Evolutionary conservation across 2,329 filamentous ascomycete genomes (phyloP).

Genomic region (Neurospora sp.): DNA sequence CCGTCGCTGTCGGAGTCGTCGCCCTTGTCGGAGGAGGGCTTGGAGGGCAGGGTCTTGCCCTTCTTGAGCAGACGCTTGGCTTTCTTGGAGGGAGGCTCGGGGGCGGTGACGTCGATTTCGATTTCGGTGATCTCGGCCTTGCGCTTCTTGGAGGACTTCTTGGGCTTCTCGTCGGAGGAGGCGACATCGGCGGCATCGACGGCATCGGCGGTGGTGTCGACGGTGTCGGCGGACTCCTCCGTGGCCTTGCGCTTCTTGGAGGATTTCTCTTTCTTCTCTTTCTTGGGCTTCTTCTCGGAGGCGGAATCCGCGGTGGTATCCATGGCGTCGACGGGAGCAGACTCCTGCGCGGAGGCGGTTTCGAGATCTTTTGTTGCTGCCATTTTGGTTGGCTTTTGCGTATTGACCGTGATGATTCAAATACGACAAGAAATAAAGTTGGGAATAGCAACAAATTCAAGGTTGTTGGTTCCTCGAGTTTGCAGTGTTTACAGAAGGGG

Average conservation of each 20-base stretch:
- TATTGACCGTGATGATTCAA: not conserved
- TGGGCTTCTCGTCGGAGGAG: not conserved
- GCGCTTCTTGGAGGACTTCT: slow-evolving; percentile 50
- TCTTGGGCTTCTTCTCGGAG: slow-evolving; percentile 1
- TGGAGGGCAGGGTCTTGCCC: slow-evolving; percentile 48
- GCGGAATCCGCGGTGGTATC: slow-evolving; percentile 3
- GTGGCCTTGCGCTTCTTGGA: not conserved
- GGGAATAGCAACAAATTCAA: not conserved
- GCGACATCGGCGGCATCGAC: not conserved
- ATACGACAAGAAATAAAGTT: not conserved
- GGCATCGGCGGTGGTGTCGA: not conserved
- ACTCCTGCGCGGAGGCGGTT: not conserved
- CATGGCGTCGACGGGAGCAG: not conserved
- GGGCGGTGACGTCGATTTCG: slow-evolving; percentile 80
- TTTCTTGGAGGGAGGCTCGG: slow-evolving; percentile 92
- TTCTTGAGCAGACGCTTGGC: slow-evolving; percentile 86
- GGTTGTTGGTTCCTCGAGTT: not conserved
- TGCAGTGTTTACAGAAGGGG: not conserved
- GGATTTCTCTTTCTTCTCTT: not conserved
- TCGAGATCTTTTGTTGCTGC: slow-evolving; percentile 10
- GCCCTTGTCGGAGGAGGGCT: slow-evolving; percentile 29
- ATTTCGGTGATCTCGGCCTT: slow-evolving; percentile 64
- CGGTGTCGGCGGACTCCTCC: not conserved
- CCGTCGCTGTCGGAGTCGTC: slow-evolving; percentile 25
- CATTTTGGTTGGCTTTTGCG: slow-evolving; percentile 3